Base-by-base conservation (phyloP, 2,329 filamentous ascomycete species). In the Sphaceloma murrayae region DNA sequence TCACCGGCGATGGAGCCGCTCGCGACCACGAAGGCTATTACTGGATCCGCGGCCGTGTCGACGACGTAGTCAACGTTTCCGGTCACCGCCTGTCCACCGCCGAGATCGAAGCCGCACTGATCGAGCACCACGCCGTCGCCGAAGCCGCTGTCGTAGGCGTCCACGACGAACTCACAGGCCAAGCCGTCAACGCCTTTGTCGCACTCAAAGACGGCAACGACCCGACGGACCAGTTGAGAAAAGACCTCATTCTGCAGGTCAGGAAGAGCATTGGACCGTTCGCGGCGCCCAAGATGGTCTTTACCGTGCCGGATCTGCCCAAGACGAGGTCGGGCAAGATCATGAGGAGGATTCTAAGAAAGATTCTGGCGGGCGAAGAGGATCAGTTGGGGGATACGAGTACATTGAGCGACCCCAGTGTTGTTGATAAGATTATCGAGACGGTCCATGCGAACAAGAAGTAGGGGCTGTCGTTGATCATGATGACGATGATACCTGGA, bases 281-380 rank as follows among this genome's bases (percentile, higher is more conserved):
- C 61, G 91, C 91, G 3, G 88, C 91, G 22, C 91, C 91, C 52
- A 98, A 96, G 73, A 83, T 82, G 14, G 81, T 98, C 51, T 91
- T 80, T 62, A 77, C 94, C 45, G 84, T 98, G 33, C 82, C 87
- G 2, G 91, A 98, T 62, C 75, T 98, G 52, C 91, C 91, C 57
- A 96, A 98, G 79, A 98, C 91, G 27, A 77, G 91, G 55, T 94
- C 85, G 55, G 91, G 91, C 53, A 98, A 98, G 82, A 98, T 98
- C 60, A 98, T 98, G 91, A 78, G 91, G 51, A 80, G 91, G 52
- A 94, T 98, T 60, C 67, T 98, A 70, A 77, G 91, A 57, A 98
- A 98, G 85, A 94, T 98, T 59, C 67, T 98, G 54, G 88, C 88
- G 11, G 89, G 89, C 26, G 91, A 98, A 71, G 89, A 95, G 67